These are phyloP conservation scores for Calonectria ilicicola DNA, from an alignment of 2,329 filamentous ascomycete species.

Conservation along the genomic window DNA sequence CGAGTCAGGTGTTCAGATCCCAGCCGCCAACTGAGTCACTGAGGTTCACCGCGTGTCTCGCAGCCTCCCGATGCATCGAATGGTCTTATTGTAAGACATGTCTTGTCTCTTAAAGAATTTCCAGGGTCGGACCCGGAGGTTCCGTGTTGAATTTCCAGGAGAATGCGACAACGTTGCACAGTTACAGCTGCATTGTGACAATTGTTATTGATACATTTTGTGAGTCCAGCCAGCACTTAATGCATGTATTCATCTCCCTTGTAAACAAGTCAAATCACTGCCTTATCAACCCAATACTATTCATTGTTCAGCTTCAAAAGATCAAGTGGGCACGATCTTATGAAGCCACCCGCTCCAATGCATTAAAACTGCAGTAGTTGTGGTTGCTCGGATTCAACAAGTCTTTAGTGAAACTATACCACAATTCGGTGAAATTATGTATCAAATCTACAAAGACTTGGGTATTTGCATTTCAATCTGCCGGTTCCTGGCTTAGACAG, in stretches of 20 bases:
- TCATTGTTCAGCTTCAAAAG: background rate
- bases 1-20: conserved; percentile 4
- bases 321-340: background rate
- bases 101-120: background rate
- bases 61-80: conserved; percentile 14
- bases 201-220: background rate
- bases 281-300: background rate
- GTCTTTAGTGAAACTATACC: background rate
- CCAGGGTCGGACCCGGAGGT: background rate
- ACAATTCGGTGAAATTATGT: background rate
- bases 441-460: background rate
- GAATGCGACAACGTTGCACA: background rate
- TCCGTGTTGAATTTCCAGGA: background rate
- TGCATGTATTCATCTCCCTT: background rate
- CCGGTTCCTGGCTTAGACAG: background rate
- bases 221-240: background rate
- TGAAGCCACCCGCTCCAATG: background rate
- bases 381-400: background rate
- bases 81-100: background rate
- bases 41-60: conserved; percentile 11
- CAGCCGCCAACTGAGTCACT: conserved; percentile 1
- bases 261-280: background rate
- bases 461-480: background rate
- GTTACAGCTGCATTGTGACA: background rate
- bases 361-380: background rate